phyloP scores from a whole-genome alignment of 257 asterid genomes.

The Solanum dulcamara region DNA sequence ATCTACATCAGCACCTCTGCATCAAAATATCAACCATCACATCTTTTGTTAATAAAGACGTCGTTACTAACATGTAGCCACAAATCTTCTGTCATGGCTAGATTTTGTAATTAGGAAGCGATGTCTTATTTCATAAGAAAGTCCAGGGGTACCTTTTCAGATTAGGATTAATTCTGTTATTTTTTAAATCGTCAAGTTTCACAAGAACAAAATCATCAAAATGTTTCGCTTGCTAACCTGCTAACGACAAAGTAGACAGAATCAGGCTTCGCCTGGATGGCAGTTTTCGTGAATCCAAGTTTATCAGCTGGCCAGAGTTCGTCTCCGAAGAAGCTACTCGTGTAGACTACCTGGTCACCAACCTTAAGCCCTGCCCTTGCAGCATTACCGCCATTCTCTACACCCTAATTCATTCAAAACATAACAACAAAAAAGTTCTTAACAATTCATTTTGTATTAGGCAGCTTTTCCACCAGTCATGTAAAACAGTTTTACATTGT shows the following conservation, averaged over 20 bases:
- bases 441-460: not conserved
- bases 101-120: not conserved
- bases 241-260: conserved; percentile 85
- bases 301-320: conserved; percentile 98
- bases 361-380: conserved; percentile 91
- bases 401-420: conserved; percentile 33
- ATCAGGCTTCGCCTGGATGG: conserved; percentile 87
- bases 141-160: not conserved
- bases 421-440: not conserved
- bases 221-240: conserved; percentile 33
- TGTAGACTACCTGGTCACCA: conserved; percentile 88
- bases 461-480: not conserved
- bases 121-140: not conserved
- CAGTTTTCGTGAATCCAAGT: conserved; percentile 90
- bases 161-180: not conserved
- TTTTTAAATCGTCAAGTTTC: not conserved
- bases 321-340: conserved; percentile 96
- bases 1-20: conserved; percentile 81
- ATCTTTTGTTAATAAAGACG: not conserved
- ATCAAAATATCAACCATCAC: not conserved
- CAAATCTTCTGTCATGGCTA: not conserved
- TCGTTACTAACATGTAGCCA: not conserved
- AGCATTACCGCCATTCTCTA: conserved; percentile 89
- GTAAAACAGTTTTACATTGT: not conserved
- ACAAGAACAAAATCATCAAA: not conserved